Conservation (phyloP, 805 yeast species). For the Candida tallmaniae region DNA sequence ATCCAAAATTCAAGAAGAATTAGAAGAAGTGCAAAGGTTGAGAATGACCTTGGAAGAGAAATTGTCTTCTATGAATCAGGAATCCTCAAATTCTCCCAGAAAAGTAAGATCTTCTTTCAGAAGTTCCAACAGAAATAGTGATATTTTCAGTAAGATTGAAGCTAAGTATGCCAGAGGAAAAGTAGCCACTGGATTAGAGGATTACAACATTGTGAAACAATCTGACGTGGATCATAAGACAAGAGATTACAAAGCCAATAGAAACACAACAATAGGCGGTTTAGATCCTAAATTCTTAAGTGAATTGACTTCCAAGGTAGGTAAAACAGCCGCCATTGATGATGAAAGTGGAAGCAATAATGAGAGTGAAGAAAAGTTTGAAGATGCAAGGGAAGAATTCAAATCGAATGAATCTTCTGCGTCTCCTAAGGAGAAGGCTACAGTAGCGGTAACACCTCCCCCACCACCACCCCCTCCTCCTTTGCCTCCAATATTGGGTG, state of each 20-base stretch:
- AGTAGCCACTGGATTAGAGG: slow-evolving; percentile 18
- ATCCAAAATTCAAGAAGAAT: slow-evolving; percentile 36
- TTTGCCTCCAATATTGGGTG: slow-evolving; percentile 10
- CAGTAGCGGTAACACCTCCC: slow-evolving; percentile 10
- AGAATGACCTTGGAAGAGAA: slow-evolving; percentile 38
- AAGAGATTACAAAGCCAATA: slow-evolving; percentile 22
- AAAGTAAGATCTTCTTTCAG: slow-evolving; percentile 3
- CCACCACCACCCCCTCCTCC: slow-evolving; percentile 21
- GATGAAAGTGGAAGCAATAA: slow-evolving; percentile 12
- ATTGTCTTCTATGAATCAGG: slow-evolving; percentile 20
- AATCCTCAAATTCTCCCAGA: slow-evolving; percentile 9
- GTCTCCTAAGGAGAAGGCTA: slow-evolving; percentile 2
- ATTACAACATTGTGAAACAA: slow-evolving; percentile 3
- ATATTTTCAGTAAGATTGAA: slow-evolving; percentile 32
- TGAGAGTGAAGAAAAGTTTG: slow-evolving; percentile 12
- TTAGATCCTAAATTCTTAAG: slow-evolving; percentile 49
- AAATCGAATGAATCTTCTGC: background rate
- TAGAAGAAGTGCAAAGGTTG: slow-evolving; percentile 38
- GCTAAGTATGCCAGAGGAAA: slow-evolving; percentile 44
- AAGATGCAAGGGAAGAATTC: slow-evolving; percentile 9
- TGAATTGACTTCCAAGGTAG: slow-evolving; percentile 50
- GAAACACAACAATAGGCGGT: slow-evolving; percentile 31
- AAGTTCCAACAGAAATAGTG: slow-evolving; percentile 4
- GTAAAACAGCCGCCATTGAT: slow-evolving; percentile 35
- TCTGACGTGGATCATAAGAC: no score